These are phyloP conservation scores for Tolypocladium ophioglossoides DNA, from an alignment of 2,329 filamentous ascomycete genomes.

Conservation along the genomic window DNA sequence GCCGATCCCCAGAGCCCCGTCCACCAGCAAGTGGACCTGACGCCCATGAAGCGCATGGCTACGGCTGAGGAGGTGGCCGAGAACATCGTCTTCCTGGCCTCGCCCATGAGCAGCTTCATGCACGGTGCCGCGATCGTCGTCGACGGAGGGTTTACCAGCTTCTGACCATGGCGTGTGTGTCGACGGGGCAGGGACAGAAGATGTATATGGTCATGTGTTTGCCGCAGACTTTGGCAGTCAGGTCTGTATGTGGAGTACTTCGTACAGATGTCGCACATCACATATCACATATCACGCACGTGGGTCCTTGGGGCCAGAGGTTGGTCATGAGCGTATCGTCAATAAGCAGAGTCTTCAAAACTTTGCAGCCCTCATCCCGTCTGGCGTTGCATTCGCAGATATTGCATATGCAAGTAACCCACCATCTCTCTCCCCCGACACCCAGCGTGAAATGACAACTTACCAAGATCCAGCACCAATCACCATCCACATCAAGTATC, in stretches of 20 bases:
- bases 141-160: slow-evolving; percentile 31
- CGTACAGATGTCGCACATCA: not conserved
- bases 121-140: slow-evolving; percentile 34
- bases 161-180: slow-evolving; percentile 1
- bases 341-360: not conserved
- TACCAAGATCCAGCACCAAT: too few relatives aligned
- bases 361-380: not conserved
- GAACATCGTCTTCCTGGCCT: slow-evolving; percentile 38
- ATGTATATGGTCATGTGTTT: not conserved
- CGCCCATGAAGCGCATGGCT: slow-evolving; percentile 36
- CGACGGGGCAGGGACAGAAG: not conserved
- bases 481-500: too few relatives aligned
- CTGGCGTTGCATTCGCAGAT: not conserved
- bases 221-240: too few relatives aligned
- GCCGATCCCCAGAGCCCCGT: slow-evolving; percentile 17
- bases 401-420: not conserved
- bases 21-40: slow-evolving; percentile 28
- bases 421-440: not conserved
- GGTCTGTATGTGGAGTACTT: too few relatives aligned
- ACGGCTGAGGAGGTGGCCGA: slow-evolving; percentile 43
- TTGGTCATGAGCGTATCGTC: not conserved
- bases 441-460: too few relatives aligned
- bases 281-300: not conserved
- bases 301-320: not conserved
- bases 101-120: slow-evolving; percentile 41